These are phyloP conservation scores for Pythium phragmitis DNA, from an alignment of 352 stramenopile genomes.

Conservation along the genomic window DNA sequence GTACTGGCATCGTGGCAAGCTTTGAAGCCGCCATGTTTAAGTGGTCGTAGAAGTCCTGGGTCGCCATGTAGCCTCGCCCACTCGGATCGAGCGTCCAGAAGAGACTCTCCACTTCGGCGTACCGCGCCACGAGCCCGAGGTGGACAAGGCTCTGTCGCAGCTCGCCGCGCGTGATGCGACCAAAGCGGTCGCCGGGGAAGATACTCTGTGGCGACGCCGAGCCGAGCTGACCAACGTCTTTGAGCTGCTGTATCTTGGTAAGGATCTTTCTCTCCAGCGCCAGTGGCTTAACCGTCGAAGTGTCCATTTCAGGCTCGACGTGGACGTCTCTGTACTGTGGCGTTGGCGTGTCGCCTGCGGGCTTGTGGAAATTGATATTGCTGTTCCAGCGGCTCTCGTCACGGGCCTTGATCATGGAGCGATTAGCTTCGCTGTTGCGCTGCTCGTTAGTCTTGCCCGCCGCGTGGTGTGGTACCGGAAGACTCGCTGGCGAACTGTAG, in stretches of 20 bases:
- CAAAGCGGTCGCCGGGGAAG: constrained; percentile 72
- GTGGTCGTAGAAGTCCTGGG: constrained; percentile 67
- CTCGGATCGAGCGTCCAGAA: constrained; percentile 77
- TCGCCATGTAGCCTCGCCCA: constrained; percentile 56
- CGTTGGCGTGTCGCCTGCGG: background rate
- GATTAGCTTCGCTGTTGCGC: constrained; percentile 64
- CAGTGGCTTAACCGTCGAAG: constrained; percentile 24
- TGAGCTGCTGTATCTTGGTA: constrained; percentile 57
- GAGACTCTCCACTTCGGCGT: constrained; percentile 66
- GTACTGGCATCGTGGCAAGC: background rate
- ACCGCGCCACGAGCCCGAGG: constrained; percentile 54
- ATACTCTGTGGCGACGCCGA: constrained; percentile 50
- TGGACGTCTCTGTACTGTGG: background rate
- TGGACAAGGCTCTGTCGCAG: constrained; percentile 75
- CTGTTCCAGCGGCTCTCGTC: constrained; percentile 66
- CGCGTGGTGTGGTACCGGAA: constrained; percentile 32
- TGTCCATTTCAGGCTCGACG: background rate
- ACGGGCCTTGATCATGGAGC: constrained; percentile 63
- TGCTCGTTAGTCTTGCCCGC: constrained; percentile 78
- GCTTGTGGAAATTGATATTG: constrained; percentile 38
- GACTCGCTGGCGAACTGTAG: background rate
- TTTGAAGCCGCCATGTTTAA: constrained; percentile 31
- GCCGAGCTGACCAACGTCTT: constrained; percentile 57
- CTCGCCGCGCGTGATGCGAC: constrained; percentile 64
- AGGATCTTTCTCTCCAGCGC: constrained; percentile 59